Evolutionary conservation across 371 early-diverging fungal genomes (phyloP), one percentile per base, ranked within the genome.

Genomic region (Rhizomucor miehei): DNA sequence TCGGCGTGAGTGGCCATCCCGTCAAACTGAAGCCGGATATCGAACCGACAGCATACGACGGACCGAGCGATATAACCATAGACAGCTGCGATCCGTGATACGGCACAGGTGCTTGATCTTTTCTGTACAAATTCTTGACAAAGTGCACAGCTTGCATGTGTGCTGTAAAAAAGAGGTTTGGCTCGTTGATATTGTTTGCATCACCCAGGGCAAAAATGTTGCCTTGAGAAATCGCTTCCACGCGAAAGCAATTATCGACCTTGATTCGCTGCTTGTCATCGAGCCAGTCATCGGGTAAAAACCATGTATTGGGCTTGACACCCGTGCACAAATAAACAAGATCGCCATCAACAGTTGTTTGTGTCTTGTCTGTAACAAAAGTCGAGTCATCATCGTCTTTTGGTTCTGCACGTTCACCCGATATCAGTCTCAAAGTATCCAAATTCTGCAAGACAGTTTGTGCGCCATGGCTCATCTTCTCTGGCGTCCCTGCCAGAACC

Each of bases 121-220:
- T 41, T 21, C 53, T 36, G 23, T 65, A 14, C 1, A 62, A 11
- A 34, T 67, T 61, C 6, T 51, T 58, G 8, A 24, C 51, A 29
- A 60, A 63, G 56, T 72, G 70, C 5, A 76, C 29, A 12, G 68
- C 72, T 54, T 76, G 72, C 66, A 71, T 70, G 40, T 72, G 72
- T 0, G 76, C 70, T 8, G 67, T 72, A 44, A 66, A 76, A 46
- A 60, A 76, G 50, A 73, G 54, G 37, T 76, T 76, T n/a, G 68
- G 64, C n/a, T 76, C 73, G 0, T 59, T 46, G 5, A 62, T 3
- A 36, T 58, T 52, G 36, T 59, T 66, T 3, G 62, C 56, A 57
- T 72, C 77, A 4, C 73, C 73, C 20, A 73, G 34, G 5, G 73
- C 68, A 60, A 62, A 76, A 0, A 76, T 52, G 25, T 68, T 56